Conservation (phyloP, 2,329 filamentous ascomycete species). For the Pseudogymnoascus sp. region DNA sequence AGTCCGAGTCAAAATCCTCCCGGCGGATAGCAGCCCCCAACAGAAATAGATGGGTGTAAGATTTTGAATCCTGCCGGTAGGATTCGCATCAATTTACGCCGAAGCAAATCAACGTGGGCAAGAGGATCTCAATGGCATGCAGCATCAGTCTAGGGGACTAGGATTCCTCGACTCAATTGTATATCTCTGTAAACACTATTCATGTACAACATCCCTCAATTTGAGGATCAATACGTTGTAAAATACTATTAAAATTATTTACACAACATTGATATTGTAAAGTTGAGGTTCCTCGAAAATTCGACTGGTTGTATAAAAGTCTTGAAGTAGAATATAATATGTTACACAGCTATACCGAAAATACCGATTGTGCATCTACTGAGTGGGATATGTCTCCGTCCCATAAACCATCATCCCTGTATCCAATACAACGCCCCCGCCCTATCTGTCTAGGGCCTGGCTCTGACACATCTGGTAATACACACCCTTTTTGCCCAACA, state of each 20-base stretch:
- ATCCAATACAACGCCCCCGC: background rate
- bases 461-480: conserved; percentile 32
- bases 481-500: conserved; percentile 32
- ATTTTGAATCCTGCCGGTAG: background rate
- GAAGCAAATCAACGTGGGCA: background rate
- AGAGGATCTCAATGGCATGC: background rate
- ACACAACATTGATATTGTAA: background rate
- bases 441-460: conserved; percentile 13
- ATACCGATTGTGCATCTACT: background rate
- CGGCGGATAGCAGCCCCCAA: background rate
- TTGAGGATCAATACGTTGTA: background rate
- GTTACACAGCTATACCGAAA: background rate
- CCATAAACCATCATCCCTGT: background rate
- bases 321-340: background rate
- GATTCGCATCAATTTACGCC: background rate
- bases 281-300: background rate
- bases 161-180: background rate
- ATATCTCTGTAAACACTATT: background rate
- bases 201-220: background rate
- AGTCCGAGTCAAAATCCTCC: background rate
- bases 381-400: background rate
- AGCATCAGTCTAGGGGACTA: background rate
- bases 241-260: background rate
- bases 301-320: background rate
- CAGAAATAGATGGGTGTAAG: background rate